Evolutionary conservation across 208 protist species (phyloP), one percentile per base, ranked within the genome.

Genomic region (Acanthamoeba divionensis): DNA sequence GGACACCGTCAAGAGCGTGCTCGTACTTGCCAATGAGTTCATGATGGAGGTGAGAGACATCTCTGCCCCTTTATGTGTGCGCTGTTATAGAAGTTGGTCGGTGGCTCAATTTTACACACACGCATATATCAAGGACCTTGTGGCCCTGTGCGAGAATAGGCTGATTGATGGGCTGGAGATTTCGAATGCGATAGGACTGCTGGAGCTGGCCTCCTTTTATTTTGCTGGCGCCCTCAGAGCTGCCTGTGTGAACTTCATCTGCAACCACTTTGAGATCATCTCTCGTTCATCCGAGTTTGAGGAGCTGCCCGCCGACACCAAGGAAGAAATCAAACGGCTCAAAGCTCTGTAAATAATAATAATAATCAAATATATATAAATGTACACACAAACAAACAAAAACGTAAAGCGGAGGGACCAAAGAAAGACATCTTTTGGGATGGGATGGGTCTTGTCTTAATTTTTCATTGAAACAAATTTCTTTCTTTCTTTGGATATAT

Each of bases 231-330:
- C 65, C 65, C 65, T 73, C n/a, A 31, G 65, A 18, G 7, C 18
- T 10, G 65, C 65, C n/a, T 73, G 65, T 26, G 65, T 73, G n/a
- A 73, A 73, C 65, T 73, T 73, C 65, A 73, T 73, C n/a, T 73
- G 36, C 65, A 73, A 73, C 65, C 41, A 73, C 65, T 73, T 50
- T 41, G 65, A 73, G n/a, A 44, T 73, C 29, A 41, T 73, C n/a
- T 73, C 65, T 21, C 41, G 48, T 21, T 50, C 65, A 41, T 50
- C 48, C 36, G 65, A 73, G 65, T 73, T 45, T 41, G 65, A 47
- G 13, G 65, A 73, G n/a, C 33, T 73, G n/a, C 65, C 65, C 33
- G 21, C 65, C 65, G 65, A 73, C 13, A 73, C 65, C 65, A 73
- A 73, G 65, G 65, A 73, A 15, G 65, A 73, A 26, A 47, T 73